Conservation (phyloP, 2,329 filamentous ascomycete genomes). For the Fusarium chaquense region DNA sequence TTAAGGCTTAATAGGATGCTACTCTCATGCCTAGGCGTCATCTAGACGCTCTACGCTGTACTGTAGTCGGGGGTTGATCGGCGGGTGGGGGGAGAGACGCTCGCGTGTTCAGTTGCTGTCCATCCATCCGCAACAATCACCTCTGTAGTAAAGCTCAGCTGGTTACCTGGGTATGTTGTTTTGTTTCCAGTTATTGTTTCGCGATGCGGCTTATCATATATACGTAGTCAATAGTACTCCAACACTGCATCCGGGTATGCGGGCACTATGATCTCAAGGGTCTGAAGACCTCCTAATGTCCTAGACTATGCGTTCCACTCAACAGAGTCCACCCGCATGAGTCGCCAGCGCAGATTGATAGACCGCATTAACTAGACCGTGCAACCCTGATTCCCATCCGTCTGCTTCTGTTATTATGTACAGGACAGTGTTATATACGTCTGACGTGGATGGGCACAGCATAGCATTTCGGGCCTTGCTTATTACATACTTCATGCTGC, state of each 20-base stretch:
- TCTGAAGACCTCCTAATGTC: conserved; percentile 14
- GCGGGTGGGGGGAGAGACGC: conserved; percentile 32
- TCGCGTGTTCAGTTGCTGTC: conserved; percentile 40
- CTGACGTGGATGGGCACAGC: conserved; percentile 33
- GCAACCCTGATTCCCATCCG: conserved; percentile 14
- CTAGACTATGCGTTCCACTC: conserved; percentile 33
- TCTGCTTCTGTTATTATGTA: not conserved
- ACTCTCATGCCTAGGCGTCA: conserved; percentile 38
- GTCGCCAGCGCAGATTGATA: conserved; percentile 21
- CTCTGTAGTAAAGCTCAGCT: conserved; percentile 28
- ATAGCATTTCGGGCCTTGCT: conserved; percentile 23
- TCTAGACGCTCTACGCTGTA: conserved; percentile 29
- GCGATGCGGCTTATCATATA: conserved; percentile 3
- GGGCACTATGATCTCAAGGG: conserved; percentile 7
- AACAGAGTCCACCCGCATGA: conserved; percentile 31
- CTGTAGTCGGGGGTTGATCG: conserved; percentile 38
- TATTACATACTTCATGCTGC: conserved; percentile 15
- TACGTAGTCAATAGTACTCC: not conserved
- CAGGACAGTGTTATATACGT: not conserved
- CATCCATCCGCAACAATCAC: conserved; percentile 31
- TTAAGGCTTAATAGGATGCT: conserved; percentile 38
- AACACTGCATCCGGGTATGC: conserved; percentile 8
- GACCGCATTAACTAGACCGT: conserved; percentile 29
- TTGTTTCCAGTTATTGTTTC: conserved; percentile 2
- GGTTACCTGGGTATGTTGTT: conserved; percentile 9